A percentile compares a stretch with the other conserved stretches of the same genome.
These are phyloP conservation scores for Penicillium sumatraense DNA, from an alignment of 2,329 filamentous ascomycete genomes.

Conservation along the genomic window DNA sequence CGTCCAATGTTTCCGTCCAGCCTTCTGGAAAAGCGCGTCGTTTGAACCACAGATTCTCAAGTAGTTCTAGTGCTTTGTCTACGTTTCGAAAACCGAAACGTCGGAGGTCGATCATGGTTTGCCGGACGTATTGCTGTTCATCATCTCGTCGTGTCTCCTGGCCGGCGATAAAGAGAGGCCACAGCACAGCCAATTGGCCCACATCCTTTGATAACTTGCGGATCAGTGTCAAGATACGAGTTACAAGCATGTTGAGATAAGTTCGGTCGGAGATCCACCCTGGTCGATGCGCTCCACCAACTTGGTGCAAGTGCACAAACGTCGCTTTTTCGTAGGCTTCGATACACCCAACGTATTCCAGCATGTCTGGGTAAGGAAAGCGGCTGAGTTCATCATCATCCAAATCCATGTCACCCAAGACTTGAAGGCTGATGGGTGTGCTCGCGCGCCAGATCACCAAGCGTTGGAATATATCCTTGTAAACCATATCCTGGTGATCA, in stretches of 20 bases:
- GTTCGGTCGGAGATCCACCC: conserved; percentile 30
- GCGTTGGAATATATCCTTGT: conserved; percentile 33
- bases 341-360: conserved; percentile 42
- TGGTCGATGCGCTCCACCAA: conserved; percentile 35
- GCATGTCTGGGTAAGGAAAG: conserved; percentile 35
- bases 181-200: conserved; percentile 38
- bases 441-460: conserved; percentile 36
- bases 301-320: conserved; percentile 38
- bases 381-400: conserved; percentile 32
- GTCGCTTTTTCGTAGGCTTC: conserved; percentile 45
- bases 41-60: conserved; percentile 38
- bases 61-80: conserved; percentile 34
- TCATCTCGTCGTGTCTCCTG: conserved; percentile 34
- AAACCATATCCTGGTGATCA: conserved; percentile 36
- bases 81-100: conserved; percentile 32
- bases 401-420: conserved; percentile 29
- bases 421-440: conserved; percentile 33
- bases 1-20: conserved; percentile 38
- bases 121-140: conserved; percentile 36
- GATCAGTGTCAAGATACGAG: conserved; percentile 36
- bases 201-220: conserved; percentile 37
- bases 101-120: conserved; percentile 25
- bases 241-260: conserved; percentile 34
- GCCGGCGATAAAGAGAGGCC: conserved; percentile 41
- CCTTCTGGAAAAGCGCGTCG: conserved; percentile 37